A percentile compares a stretch with the other conserved stretches of the same genome.
phyloP scores from a whole-genome alignment of 1,284 basidiomycete genomes.

The Puccinia hordei region DNA sequence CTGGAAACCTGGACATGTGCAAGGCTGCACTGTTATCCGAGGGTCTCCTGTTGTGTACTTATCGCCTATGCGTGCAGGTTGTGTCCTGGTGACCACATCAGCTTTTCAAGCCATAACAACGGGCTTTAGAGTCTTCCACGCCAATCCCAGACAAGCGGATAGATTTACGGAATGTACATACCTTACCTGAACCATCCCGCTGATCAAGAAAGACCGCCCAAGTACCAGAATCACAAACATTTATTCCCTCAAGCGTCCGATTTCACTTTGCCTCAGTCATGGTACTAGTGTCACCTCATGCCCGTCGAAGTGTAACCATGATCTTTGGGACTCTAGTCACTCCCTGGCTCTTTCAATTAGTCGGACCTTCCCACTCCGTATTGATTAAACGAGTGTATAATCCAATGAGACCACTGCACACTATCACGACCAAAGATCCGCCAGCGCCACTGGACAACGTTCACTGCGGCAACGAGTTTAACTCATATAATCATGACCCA shows the following conservation, averaged over 20 bases:
- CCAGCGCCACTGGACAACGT: not conserved
- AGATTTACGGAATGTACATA: not conserved
- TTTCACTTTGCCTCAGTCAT: not conserved
- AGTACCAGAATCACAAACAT: not conserved
- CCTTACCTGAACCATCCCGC: not conserved
- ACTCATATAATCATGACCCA: not conserved
- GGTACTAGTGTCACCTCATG: not conserved
- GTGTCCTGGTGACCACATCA: too few relatives aligned
- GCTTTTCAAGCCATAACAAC: not conserved
- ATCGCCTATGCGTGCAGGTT: too few relatives aligned
- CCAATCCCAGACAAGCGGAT: not conserved
- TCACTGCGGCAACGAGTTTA: conserved; percentile 9
- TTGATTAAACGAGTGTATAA: conserved; percentile 4
- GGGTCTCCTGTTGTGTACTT: too few relatives aligned
- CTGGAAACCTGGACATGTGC: too few relatives aligned
- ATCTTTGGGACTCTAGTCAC: not conserved
- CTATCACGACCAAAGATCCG: too few relatives aligned
- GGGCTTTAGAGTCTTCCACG: not conserved
- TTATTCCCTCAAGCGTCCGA: not conserved
- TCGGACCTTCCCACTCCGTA: not conserved
- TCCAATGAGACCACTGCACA: not conserved
- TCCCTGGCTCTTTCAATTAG: not conserved
- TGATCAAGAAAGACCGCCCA: not conserved
- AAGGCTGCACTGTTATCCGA: too few relatives aligned
- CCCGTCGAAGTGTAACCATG: not conserved